Base-by-base conservation (phyloP, 305 asterid genomes). In the Fraxinus greggii region DNA sequence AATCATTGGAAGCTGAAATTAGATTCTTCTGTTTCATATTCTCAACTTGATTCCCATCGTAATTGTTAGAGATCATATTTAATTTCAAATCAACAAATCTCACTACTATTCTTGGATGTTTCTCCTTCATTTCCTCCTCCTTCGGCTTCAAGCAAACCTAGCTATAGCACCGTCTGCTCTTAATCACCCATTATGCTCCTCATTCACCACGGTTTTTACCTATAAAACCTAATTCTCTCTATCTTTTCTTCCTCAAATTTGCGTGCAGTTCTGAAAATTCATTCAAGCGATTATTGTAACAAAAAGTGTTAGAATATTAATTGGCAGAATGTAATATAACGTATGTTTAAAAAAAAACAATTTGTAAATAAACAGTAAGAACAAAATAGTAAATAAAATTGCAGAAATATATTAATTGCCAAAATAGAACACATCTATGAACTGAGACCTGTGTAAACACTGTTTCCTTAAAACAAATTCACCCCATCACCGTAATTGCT, bases 21-120 rank as follows among this genome's bases (percentile, higher is more conserved):
- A 45, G 38, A 75, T 31, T 80, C 77, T 72, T 79, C 84, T 15
- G 26, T 9, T 79, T 82, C 2, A 48, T 67, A 33, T 4, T n/a
- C 17, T 72, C 70, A 1, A 65, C 65, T 26, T 8, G 54, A 9
- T 74, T 63, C 8, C 45, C 70, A 19, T 9, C 8, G 56, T n/a
- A 33, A 32, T 28, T 59, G 19, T 29, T 36, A 15, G 80, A 33
- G 28, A 35, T 83, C 1, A 86, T 26, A 28, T 86, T 83, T 26
- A 86, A 83, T 80, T 86, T 86, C 77, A 86, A 72, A 78, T 83
- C 83, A n/a, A 86, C 70, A 38, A 82, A 81, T 86, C 79, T 76
- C 79, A 54, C 61, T 51, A 15, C 72, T 24, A 17, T 17, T 69
- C 15, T 13, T 45, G 33, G 61, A 31, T 6, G 67, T 56, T 56